Conservation (phyloP, 176 grass and related monocot genomes). For the Bolboschoenus planiculmis region DNA sequence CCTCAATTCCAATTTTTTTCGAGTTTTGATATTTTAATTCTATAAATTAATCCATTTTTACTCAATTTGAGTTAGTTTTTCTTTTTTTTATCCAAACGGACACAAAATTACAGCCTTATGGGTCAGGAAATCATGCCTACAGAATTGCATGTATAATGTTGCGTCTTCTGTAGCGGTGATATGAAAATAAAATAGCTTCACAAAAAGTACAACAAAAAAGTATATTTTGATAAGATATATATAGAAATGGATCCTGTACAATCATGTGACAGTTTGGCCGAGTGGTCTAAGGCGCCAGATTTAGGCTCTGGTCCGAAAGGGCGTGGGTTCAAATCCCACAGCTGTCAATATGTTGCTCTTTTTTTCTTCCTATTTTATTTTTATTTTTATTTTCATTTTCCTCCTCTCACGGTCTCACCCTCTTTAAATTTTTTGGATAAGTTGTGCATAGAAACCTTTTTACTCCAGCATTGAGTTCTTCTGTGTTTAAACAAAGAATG, state of each 20-base stretch:
- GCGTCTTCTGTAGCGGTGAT: no score
- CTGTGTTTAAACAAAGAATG: background rate
- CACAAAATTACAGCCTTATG: background rate
- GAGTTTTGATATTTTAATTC: no score
- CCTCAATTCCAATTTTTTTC: no score
- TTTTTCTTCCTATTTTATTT: no score
- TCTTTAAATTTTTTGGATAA: background rate
- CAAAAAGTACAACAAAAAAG: no score
- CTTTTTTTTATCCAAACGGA: background rate
- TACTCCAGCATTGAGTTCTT: background rate
- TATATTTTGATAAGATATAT: no score
- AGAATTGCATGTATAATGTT: background rate
- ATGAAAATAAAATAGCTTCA: no score
- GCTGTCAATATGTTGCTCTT: background rate
- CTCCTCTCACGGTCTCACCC: background rate
- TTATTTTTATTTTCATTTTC: background rate
- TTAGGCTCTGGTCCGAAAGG: slow-evolving; percentile 99
- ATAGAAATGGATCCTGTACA: no score
- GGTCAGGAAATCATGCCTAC: background rate
- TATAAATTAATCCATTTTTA: background rate
- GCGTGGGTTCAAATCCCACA: slow-evolving; percentile 96
- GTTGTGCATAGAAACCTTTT: background rate
- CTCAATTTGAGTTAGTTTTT: background rate
- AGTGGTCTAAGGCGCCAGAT: slow-evolving; percentile 99
- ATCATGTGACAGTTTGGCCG: slow-evolving; percentile 68